Conservation (phyloP, 1,284 basidiomycete species). For the Trametes sp. region DNA sequence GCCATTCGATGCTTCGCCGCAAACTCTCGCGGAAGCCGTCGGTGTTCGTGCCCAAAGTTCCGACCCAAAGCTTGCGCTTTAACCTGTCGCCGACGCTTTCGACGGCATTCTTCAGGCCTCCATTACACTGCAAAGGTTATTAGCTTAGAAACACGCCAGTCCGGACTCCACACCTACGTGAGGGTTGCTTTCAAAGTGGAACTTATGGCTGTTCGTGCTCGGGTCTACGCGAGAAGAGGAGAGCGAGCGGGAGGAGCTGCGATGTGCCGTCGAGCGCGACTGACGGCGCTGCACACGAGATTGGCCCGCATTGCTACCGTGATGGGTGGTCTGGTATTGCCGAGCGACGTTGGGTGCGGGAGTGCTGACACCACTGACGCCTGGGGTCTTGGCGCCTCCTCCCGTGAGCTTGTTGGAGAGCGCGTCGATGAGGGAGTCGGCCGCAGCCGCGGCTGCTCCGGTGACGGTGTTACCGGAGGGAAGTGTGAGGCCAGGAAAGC, state of each 20-base stretch:
- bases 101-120: conserved; percentile 82
- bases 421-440: conserved; percentile 35
- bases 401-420: conserved; percentile 32
- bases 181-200: conserved; percentile 72
- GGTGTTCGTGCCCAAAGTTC: conserved; percentile 76
- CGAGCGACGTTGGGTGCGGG: conserved; percentile 27
- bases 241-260: conserved; percentile 48
- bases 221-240: conserved; percentile 56
- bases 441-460: conserved; percentile 17
- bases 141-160: not conserved
- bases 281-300: conserved; percentile 40
- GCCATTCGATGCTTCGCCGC: conserved; percentile 63
- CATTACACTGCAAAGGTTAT: conserved; percentile 58
- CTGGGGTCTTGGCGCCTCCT: conserved; percentile 17
- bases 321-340: conserved; percentile 42
- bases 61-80: conserved; percentile 76
- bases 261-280: conserved; percentile 47
- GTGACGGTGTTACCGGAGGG: conserved; percentile 6
- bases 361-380: conserved; percentile 20
- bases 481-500: conserved; percentile 42
- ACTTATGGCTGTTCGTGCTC: conserved; percentile 41
- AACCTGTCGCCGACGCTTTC: conserved; percentile 65
- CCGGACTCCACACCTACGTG: conserved; percentile 43
- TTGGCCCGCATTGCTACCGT: conserved; percentile 33
- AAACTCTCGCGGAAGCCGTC: conserved; percentile 66